These are phyloP conservation scores for Cyberlindnera amylophila DNA, from an alignment of 805 yeast species.

Conservation along the genomic window DNA sequence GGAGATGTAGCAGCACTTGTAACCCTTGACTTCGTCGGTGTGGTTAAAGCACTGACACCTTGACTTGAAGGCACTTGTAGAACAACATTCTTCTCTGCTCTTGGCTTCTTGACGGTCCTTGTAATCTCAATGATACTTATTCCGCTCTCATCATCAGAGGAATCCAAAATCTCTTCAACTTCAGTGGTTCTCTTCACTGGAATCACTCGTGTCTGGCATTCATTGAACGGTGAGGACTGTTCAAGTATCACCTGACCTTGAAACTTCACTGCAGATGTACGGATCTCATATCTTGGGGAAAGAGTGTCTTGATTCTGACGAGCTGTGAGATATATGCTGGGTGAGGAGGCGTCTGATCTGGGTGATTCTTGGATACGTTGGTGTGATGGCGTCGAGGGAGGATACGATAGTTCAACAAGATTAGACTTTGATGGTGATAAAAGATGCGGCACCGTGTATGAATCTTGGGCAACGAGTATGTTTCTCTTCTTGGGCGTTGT, in stretches of 20 bases:
- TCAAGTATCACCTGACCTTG: slow-evolving; percentile 15
- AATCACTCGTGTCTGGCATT: slow-evolving; percentile 15
- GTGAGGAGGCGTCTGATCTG: slow-evolving; percentile 6
- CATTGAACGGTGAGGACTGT: slow-evolving; percentile 13
- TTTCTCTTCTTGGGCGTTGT: slow-evolving; percentile 19
- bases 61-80: slow-evolving; percentile 26
- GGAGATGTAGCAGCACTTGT: too few relatives aligned
- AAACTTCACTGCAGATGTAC: slow-evolving; percentile 17
- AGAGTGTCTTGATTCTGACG: slow-evolving; percentile 4
- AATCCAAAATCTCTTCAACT: slow-evolving; percentile 16
- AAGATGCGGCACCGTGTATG: slow-evolving; percentile 20
- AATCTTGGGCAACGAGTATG: slow-evolving; percentile 15
- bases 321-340: slow-evolving; percentile 16
- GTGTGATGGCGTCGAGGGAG: not conserved
- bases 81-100: slow-evolving; percentile 8
- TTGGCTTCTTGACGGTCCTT: slow-evolving; percentile 20
- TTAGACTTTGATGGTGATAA: slow-evolving; percentile 12
- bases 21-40: too few relatives aligned
- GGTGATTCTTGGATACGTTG: not conserved
- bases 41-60: not conserved
- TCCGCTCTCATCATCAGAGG: slow-evolving; percentile 24
- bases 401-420: slow-evolving; percentile 1
- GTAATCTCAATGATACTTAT: slow-evolving; percentile 27
- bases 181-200: slow-evolving; percentile 13
- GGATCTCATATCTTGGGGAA: slow-evolving; percentile 7